Conservation (phyloP, 148 eudicot species). For the Talinum fruticosum region DNA sequence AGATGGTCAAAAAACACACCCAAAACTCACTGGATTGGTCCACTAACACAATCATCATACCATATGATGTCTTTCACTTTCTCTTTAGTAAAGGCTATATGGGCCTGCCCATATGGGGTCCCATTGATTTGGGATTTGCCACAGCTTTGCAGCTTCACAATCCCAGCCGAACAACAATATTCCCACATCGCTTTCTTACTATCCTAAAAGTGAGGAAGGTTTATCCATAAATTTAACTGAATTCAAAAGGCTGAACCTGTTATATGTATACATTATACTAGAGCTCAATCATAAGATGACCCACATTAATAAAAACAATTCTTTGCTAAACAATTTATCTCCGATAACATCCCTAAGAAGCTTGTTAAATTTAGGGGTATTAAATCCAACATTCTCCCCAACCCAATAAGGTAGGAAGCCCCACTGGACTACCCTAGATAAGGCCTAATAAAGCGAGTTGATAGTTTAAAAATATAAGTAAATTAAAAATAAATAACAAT, state of each 20-base stretch:
- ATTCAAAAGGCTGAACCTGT: background rate
- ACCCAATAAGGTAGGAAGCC: too few species aligned
- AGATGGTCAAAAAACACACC: conserved; percentile 3
- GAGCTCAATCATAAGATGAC: background rate
- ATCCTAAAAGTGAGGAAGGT: background rate
- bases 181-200: conserved; percentile 9
- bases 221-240: background rate
- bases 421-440: too few species aligned
- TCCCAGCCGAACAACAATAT: conserved; percentile 14
- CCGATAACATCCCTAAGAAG: too few species aligned
- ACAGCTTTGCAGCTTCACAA: conserved; percentile 15
- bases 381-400: too few species aligned
- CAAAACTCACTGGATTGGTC: background rate
- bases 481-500: too few species aligned
- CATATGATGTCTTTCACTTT: conserved; percentile 21
- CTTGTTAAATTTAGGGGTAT: too few species aligned
- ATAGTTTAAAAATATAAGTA: too few species aligned
- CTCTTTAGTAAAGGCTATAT: conserved; percentile 17
- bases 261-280: too few species aligned
- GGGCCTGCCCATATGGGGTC: background rate
- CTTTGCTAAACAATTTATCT: background rate
- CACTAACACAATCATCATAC: background rate
- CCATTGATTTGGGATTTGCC: background rate
- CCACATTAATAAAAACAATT: background rate
- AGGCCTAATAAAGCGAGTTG: too few species aligned